Percentiles rank a stretch among this genome's conserved stretches.
phyloP scores from a whole-genome alignment of 805 yeast species.

The Komagataella pseudopastoris region DNA sequence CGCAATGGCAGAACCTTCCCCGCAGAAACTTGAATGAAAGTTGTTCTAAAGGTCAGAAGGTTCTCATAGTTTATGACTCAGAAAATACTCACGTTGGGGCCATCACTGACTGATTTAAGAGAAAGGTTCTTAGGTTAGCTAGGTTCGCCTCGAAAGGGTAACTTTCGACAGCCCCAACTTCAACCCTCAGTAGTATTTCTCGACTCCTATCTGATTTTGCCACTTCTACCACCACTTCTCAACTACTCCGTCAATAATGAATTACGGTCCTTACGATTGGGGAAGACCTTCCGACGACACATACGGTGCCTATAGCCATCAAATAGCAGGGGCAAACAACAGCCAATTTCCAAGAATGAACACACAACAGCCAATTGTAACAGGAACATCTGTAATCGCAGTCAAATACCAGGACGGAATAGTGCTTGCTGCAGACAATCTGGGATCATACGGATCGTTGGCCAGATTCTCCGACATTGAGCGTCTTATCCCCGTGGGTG shows the following conservation, averaged over 20 bases:
- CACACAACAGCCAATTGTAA: slow-evolving; percentile 89
- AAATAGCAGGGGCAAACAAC: slow-evolving; percentile 53
- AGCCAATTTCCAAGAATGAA: slow-evolving; percentile 56
- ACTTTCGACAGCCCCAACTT: not conserved
- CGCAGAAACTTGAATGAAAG: not conserved
- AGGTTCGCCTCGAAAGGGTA: not conserved
- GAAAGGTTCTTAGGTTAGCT: not conserved
- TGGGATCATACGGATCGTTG: slow-evolving; percentile 89
- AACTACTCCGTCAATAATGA: slow-evolving; percentile 34
- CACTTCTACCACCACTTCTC: not conserved
- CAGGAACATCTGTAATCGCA: slow-evolving; percentile 93
- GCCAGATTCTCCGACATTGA: slow-evolving; percentile 78
- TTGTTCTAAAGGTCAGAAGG: not conserved
- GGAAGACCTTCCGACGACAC: slow-evolving; percentile 81
- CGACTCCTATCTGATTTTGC: not conserved
- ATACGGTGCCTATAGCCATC: slow-evolving; percentile 69
- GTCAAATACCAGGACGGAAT: slow-evolving; percentile 85
- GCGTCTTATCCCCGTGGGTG: slow-evolving; percentile 75
- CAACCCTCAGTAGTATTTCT: not conserved
- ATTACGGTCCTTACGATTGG: slow-evolving; percentile 92
- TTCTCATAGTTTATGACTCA: not conserved
- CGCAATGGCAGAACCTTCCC: not conserved
- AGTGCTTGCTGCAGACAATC: slow-evolving; percentile 87
- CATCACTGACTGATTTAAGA: not conserved
- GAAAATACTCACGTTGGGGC: not conserved